Evolutionary conservation across 768 basidiomycete genomes (phyloP).

Genomic region (Suillus hirtellus): DNA sequence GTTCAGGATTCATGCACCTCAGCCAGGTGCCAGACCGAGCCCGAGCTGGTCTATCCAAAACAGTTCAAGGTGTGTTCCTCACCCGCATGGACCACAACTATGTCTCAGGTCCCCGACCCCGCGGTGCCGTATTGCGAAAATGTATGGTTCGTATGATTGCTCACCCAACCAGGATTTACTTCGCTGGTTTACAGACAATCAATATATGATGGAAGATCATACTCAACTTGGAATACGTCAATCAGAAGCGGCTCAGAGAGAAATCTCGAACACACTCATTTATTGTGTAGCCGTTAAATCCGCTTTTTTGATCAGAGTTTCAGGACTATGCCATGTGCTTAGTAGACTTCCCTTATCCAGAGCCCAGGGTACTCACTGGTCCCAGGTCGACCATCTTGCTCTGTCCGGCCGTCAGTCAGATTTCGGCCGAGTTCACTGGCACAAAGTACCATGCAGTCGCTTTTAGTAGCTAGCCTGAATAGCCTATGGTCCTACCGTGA

Average conservation of each 20-base stretch:
- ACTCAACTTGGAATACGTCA: background rate
- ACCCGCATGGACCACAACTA: background rate
- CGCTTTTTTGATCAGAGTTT: background rate
- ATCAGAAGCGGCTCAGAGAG: background rate
- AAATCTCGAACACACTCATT: background rate
- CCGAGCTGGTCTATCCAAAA: conserved; percentile 1
- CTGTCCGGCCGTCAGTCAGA: background rate
- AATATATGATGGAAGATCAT: background rate
- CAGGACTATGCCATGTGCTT: background rate
- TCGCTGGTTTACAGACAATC: background rate
- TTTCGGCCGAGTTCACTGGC: background rate
- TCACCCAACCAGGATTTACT: background rate
- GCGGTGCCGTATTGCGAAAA: conserved; percentile 4
- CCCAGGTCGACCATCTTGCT: background rate
- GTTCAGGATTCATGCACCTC: background rate
- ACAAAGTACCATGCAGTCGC: background rate
- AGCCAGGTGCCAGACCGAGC: background rate
- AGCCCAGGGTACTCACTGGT: background rate
- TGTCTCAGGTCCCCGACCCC: conserved; percentile 1
- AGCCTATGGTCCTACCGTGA: background rate
- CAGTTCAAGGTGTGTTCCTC: background rate
- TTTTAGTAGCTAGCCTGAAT: background rate
- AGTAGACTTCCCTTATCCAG: background rate
- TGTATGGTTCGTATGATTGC: background rate
- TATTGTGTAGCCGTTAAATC: background rate